phyloP scores from a whole-genome alignment of 108 stramenopile species.

The Nitzschia sp. region DNA sequence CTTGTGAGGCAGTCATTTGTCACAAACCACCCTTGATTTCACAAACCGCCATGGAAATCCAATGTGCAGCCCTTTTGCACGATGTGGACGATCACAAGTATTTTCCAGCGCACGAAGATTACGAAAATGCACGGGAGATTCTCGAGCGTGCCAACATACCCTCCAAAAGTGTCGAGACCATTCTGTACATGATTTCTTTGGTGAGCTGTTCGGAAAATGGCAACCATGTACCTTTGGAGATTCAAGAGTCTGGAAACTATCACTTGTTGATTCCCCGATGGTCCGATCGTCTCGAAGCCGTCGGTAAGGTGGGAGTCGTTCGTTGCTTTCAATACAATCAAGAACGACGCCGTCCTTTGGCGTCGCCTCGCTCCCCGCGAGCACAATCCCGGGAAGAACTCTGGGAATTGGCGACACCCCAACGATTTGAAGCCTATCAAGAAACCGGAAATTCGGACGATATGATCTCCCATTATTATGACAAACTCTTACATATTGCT shows the following conservation, averaged over 20 bases:
- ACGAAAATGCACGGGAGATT: neutral
- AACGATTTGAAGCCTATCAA: constrained; percentile 54
- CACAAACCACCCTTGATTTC: constrained; percentile 9
- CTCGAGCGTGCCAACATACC: neutral
- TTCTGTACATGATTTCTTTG: constrained; percentile 58
- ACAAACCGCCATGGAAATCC: constrained; percentile 39
- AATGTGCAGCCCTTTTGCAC: constrained; percentile 62
- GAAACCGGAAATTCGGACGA: constrained; percentile 15
- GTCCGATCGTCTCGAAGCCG: constrained; percentile 74
- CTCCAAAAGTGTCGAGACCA: neutral
- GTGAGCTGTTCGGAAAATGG: constrained; percentile 67
- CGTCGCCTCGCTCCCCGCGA: constrained; percentile 38
- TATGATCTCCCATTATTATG: constrained; percentile 81
- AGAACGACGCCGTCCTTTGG: constrained; percentile 46
- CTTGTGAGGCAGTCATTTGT: constrained; percentile 39
- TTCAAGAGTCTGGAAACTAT: constrained; percentile 40
- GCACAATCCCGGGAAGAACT: constrained; percentile 50
- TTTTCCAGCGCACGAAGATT: constrained; percentile 40
- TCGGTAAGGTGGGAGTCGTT: constrained; percentile 63
- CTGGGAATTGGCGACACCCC: constrained; percentile 48
- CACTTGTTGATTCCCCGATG: constrained; percentile 64
- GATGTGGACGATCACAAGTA: constrained; percentile 75
- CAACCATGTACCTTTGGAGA: constrained; percentile 50
- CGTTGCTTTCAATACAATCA: constrained; percentile 69
- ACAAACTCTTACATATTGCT: constrained; percentile 73